Conservation (phyloP, 2,329 filamentous ascomycete genomes). For the Penicillium sp. region DNA sequence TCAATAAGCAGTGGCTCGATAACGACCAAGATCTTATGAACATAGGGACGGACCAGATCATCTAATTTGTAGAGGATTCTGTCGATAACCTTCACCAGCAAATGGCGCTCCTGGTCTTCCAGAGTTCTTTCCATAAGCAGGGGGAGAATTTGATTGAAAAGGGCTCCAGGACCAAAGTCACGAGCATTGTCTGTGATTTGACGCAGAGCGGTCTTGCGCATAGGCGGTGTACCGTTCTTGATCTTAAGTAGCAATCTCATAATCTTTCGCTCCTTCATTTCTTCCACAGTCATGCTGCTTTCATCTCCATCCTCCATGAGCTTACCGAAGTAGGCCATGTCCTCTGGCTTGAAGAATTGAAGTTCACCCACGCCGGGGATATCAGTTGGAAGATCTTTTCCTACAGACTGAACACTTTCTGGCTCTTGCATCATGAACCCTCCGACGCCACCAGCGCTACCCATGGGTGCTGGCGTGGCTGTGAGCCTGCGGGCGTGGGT, state of each 20-base stretch:
- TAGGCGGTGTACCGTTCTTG: slow-evolving; percentile 97
- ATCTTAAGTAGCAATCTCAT: slow-evolving; percentile 96
- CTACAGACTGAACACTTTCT: slow-evolving; percentile 75
- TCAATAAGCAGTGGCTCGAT: slow-evolving; percentile 99
- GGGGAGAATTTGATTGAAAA: slow-evolving; percentile 97
- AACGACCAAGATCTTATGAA: slow-evolving; percentile 97
- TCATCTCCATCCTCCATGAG: slow-evolving; percentile 92
- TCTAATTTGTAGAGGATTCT: slow-evolving; percentile 98
- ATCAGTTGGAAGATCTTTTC: slow-evolving; percentile 89
- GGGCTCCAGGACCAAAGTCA: slow-evolving; percentile 86
- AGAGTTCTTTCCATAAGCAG: slow-evolving; percentile 97
- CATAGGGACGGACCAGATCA: slow-evolving; percentile 90
- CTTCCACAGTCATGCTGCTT: slow-evolving; percentile 85
- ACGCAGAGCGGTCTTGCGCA: slow-evolving; percentile 96
- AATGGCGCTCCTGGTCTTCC: slow-evolving; percentile 95
- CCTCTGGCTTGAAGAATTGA: slow-evolving; percentile 97
- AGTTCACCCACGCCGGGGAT: slow-evolving; percentile 94
- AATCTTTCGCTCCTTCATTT: slow-evolving; percentile 96
- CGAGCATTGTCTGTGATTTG: slow-evolving; percentile 97
- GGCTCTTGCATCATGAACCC: slow-evolving; percentile 99
- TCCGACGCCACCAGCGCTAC: slow-evolving; percentile 58
- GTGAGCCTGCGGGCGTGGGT: slow-evolving; percentile 72
- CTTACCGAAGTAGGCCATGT: slow-evolving; percentile 98
- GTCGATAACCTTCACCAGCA: slow-evolving; percentile 98
- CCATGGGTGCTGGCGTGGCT: slow-evolving; percentile 66